Percentiles rank a stretch among this genome's conserved stretches.
phyloP scores from a whole-genome alignment of 2,329 filamentous ascomycete species.

The Huntiella abstrusa region DNA sequence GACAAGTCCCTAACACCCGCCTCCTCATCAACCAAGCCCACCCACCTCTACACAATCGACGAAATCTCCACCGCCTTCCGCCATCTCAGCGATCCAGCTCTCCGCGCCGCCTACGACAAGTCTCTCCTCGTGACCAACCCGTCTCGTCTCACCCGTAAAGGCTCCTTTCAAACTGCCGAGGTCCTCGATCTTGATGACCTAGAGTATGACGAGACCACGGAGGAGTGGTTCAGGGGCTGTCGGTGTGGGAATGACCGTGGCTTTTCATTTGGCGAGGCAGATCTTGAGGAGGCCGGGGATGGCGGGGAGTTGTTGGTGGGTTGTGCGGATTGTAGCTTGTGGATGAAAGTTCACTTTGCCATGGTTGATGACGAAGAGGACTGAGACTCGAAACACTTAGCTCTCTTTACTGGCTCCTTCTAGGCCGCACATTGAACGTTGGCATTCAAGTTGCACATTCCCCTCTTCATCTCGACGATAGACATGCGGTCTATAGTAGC shows the following conservation, averaged over 20 bases:
- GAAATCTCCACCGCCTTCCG: constrained; percentile 43
- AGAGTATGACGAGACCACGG: constrained; percentile 27
- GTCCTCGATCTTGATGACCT: constrained; percentile 48
- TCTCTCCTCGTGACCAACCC: constrained; percentile 20
- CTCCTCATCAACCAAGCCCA: not conserved
- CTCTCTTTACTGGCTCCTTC: no score
- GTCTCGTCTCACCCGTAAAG: constrained; percentile 13
- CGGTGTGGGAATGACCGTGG: constrained; percentile 45
- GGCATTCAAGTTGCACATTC: no score
- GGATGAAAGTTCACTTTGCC: constrained; percentile 45
- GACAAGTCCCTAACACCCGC: constrained; percentile 26
- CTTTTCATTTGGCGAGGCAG: constrained; percentile 37
- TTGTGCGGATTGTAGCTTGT: constrained; percentile 47
- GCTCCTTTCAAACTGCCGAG: constrained; percentile 41
- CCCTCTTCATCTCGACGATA: no score
- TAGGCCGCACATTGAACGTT: no score
- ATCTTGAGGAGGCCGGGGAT: constrained; percentile 39
- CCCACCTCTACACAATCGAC: constrained; percentile 33
- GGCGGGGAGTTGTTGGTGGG: constrained; percentile 44
- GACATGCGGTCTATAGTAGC: no score
- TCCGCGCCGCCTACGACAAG: constrained; percentile 35
- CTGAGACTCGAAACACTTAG: not conserved
- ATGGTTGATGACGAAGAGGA: constrained; percentile 22
- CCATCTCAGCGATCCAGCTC: constrained; percentile 30
- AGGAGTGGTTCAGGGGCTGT: constrained; percentile 37